These are phyloP conservation scores for Cutaneotrichosporon sp. DNA, from an alignment of 1,284 basidiomycete genomes.

Conservation along the genomic window DNA sequence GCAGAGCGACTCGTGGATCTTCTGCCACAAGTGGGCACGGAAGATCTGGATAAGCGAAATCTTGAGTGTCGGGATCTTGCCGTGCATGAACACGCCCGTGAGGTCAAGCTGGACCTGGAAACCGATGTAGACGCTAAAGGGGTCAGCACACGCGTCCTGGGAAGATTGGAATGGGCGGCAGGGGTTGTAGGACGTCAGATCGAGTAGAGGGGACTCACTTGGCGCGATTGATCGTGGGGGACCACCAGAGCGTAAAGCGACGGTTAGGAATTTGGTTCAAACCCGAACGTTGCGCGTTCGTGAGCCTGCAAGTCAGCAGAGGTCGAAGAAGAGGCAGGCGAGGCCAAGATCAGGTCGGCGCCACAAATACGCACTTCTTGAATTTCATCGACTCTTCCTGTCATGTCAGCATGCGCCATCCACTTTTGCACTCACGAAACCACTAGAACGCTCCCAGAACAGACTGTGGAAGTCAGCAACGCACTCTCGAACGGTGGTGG, in stretches of 20 bases:
- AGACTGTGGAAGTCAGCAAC: slow-evolving; percentile 55
- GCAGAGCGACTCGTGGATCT: slow-evolving; percentile 71
- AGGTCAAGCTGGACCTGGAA: slow-evolving; percentile 82
- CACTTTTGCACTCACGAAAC: background rate
- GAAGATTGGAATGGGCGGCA: background rate
- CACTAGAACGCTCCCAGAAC: slow-evolving; percentile 89
- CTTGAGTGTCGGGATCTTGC: slow-evolving; percentile 96
- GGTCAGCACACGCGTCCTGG: background rate
- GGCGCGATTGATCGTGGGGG: slow-evolving; percentile 77
- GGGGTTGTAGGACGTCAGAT: background rate
- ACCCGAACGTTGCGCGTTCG: slow-evolving; percentile 67
- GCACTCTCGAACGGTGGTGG: background rate
- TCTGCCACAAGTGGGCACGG: slow-evolving; percentile 99
- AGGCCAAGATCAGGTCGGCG: slow-evolving; percentile 3
- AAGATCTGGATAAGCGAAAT: slow-evolving; percentile 95
- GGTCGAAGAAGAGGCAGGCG: background rate
- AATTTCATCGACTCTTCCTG: slow-evolving; percentile 80
- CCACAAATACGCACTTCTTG: slow-evolving; percentile 62
- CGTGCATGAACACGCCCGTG: slow-evolving; percentile 80
- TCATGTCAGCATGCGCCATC: background rate
- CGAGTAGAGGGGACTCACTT: background rate
- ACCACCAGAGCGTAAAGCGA: slow-evolving; percentile 99
- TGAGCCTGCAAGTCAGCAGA: slow-evolving; percentile 36
- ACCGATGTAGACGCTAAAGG: slow-evolving; percentile 69
- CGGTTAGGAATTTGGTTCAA: slow-evolving; percentile 85